A percentile compares a stretch with the other conserved stretches of the same genome.
Conservation (phyloP, 139 green algal species). For the Zygnema circumcarinatum region DNA sequence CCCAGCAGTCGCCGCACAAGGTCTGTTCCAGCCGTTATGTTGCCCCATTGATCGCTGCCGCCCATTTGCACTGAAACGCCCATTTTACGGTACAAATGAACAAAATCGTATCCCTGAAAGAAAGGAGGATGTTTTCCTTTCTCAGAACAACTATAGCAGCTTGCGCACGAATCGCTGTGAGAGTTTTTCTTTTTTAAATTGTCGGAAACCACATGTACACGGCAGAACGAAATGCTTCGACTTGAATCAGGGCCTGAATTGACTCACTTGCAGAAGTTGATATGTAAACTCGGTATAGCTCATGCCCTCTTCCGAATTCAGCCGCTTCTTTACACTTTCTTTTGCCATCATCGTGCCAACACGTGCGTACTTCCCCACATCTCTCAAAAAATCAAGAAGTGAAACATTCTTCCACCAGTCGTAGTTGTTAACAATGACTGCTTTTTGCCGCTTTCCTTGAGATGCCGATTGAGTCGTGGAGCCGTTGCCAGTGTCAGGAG, state of each 20-base stretch:
- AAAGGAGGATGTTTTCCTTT: neutral
- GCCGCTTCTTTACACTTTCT: slow-evolving; percentile 88
- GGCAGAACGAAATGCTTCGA: too few species aligned
- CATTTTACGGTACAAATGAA: slow-evolving; percentile 83
- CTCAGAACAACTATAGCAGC: neutral
- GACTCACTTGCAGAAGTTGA: slow-evolving; percentile 89
- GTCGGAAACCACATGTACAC: too few species aligned
- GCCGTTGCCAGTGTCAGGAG: neutral
- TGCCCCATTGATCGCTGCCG: slow-evolving; percentile 97
- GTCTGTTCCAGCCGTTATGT: slow-evolving; percentile 94
- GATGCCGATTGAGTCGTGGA: neutral
- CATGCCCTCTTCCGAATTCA: slow-evolving; percentile 79
- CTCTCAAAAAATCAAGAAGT: slow-evolving; percentile 91
- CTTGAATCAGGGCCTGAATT: too few species aligned
- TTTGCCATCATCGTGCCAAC: slow-evolving; percentile 95
- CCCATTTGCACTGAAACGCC: slow-evolving; percentile 89
- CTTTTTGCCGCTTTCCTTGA: neutral
- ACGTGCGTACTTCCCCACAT: slow-evolving; percentile 91
- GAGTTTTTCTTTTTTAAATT: too few species aligned
- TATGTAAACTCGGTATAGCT: slow-evolving; percentile 91
- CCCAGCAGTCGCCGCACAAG: slow-evolving; percentile 75
- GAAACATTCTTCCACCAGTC: slow-evolving; percentile 73
- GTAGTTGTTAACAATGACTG: slow-evolving; percentile 62
- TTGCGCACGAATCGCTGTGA: neutral
- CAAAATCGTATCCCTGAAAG: slow-evolving; percentile 94